Evolutionary conservation across 495 filamentous ascomycete species (phyloP).

Genomic region (Neurospora tetrasperma): DNA sequence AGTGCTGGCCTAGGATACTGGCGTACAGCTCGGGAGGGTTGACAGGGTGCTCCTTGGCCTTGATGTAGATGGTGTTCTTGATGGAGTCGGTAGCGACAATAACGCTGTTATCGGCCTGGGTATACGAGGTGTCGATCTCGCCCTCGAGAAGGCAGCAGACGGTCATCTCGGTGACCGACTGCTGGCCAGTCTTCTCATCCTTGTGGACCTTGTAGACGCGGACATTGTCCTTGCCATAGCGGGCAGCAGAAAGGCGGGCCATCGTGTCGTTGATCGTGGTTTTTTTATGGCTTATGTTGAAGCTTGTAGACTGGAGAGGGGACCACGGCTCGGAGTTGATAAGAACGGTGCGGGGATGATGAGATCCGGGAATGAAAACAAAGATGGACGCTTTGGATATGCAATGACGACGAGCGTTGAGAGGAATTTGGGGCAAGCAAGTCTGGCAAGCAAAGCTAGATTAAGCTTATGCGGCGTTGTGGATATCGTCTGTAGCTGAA

Average conservation of each 20-base stretch:
- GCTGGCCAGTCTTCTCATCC: slow-evolving; percentile 60
- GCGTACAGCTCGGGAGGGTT: slow-evolving; percentile 90
- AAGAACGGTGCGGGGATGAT: background rate
- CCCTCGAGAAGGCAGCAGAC: slow-evolving; percentile 85
- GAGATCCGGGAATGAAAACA: background rate
- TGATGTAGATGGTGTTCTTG: slow-evolving; percentile 95
- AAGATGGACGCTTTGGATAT: background rate
- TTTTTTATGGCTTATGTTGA: background rate
- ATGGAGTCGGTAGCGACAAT: slow-evolving; percentile 95
- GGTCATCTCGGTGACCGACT: slow-evolving; percentile 90
- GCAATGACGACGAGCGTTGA: background rate
- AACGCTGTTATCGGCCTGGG: slow-evolving; percentile 85
- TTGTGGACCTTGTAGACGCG: slow-evolving; percentile 88
- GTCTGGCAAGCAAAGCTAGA: background rate
- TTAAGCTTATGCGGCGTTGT: background rate
- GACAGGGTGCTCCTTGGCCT: slow-evolving; percentile 86
- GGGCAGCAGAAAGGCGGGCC: slow-evolving; percentile 58
- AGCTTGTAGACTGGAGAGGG: background rate
- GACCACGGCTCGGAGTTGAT: background rate
- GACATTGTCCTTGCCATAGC: slow-evolving; percentile 97
- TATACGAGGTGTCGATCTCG: slow-evolving; percentile 88
- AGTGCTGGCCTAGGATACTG: slow-evolving; percentile 73
- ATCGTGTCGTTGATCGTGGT: slow-evolving; percentile 24
- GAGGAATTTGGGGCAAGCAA: background rate
- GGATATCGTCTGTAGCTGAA: background rate